Evolutionary conservation across 495 filamentous ascomycete genomes (phyloP), one percentile per base, ranked within the genome.

Genomic region (Annulohypoxylon moriforme): DNA sequence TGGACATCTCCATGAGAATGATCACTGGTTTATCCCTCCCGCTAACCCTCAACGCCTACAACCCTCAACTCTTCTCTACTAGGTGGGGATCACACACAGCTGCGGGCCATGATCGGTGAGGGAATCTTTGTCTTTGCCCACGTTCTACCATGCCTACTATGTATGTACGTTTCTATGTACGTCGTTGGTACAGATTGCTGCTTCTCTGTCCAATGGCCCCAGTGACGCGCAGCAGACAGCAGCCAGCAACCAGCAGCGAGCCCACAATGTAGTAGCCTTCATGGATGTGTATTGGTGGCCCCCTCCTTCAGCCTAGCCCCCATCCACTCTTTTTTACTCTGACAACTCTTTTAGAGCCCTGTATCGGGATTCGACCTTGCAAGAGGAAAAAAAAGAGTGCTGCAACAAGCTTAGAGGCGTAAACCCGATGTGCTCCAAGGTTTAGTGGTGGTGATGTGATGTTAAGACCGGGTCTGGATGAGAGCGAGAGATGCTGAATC

Each of bases 191-290:
- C 57, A 53, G 49, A 55, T 60, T 60, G 57, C 66, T 31, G 25
- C n/a, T 33, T 55, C 22, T 60, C 55, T 49, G 42, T 44, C 49
- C 47, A 61, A 42, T 67, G 62, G 66, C 58, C 52, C 71, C 66
- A 61, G 71, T 69, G 71, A 66, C 71, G 71, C 71, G 66, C 61
- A 71, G 56, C 62, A 62, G 42, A 11, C 50, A 55, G 50, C 50
- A 55, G 50, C 50, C 20, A 29, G 11, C 22, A 52, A 22, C 47
- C 22, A 53, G 46, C 36, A 63, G 47, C 18, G 34, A 65, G 55
- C 60, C 40, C 64, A 55, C 64, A 66, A 58, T n/a, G 24, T 29
- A 49, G 22, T 49, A 49, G 18, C 46, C 18, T 52, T 14, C 14
- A 11, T 29, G 24, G 46, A 25, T 18, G 24, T 8, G 9, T 16